These are phyloP conservation scores for Zygnema cylindricum DNA, from an alignment of 139 green algal species.

Conservation along the genomic window DNA sequence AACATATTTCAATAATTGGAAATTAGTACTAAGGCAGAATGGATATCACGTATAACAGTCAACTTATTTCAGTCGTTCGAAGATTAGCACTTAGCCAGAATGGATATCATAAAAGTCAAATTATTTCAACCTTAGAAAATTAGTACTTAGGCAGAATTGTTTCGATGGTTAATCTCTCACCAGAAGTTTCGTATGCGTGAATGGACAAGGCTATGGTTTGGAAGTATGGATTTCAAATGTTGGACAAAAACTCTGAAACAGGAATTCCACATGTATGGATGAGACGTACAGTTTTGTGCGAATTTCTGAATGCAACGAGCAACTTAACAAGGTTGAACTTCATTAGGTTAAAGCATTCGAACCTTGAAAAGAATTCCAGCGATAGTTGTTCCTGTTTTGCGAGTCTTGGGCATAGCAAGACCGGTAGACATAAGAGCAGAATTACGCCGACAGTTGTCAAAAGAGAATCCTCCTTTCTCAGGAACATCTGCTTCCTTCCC, in stretches of 20 bases:
- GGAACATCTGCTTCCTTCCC: conserved; percentile 11
- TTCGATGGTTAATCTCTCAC: background rate
- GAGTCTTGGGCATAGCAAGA: conserved; percentile 73
- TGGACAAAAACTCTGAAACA: background rate
- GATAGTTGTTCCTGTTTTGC: conserved; percentile 98
- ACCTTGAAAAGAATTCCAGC: conserved; percentile 95
- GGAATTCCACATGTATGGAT: too few relatives aligned
- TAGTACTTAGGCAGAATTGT: background rate
- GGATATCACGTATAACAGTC: background rate
- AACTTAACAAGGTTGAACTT: background rate
- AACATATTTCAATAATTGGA: too few relatives aligned
- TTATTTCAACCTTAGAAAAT: background rate
- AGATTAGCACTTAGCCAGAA: background rate
- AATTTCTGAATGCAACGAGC: conserved; percentile 4
- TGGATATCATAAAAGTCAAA: background rate
- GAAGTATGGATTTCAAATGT: background rate
- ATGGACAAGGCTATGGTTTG: too few relatives aligned
- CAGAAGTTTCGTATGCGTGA: too few relatives aligned
- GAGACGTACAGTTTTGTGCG: too few relatives aligned
- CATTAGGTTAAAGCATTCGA: conserved; percentile 17
- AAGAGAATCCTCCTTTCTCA: conserved; percentile 81
- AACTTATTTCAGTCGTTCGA: background rate
- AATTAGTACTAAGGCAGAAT: background rate
- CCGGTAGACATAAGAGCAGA: conserved; percentile 77
- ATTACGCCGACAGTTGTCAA: conserved; percentile 90